Base-by-base conservation (phyloP, 805 yeast genomes). In the Sugiyamaella valdiviana region DNA sequence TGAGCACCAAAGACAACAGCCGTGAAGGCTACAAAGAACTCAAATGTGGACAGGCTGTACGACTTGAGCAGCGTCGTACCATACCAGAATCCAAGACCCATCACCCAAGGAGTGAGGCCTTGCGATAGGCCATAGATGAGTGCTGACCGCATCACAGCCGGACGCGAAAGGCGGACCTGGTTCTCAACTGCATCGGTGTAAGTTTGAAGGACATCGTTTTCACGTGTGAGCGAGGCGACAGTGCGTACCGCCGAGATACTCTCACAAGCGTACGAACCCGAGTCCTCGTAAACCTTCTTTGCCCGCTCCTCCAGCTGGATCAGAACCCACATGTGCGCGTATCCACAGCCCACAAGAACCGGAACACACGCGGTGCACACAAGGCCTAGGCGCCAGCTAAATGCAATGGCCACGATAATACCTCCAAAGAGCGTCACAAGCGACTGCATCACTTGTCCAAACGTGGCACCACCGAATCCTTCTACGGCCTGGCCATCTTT, bases 31-130 rank as follows among this genome's bases (percentile, higher is more conserved):
- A 68, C 69, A 46, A 61, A 71, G 57, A 68, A 71, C 41, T 63
- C 63, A 48, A 62, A 56, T 9, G 67, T 49, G 5, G 59, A 52
- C 22, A 62, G 61, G 39, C 58, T 60, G 17, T 56, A 57, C 36
- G 60, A 62, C 36, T 64, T 57, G 56, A 70, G 42, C 37, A 65
- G 57, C 3, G 66, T 64, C 7, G 71, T 55, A 3, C 75, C 74
- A 55, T 68, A 70, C 75, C 74, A 70, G 62, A 70, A 70, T 10
- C 67, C 67, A 4, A 70, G 60, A 2, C 69, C 74, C 50, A 66
- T 56, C 20, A 69, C 63, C 65, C 69, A 68, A 6, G 70, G 71
- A 3, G 68, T 58, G 23, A 65, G 50, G 6, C 72, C 72, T 52
- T 70, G 72, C 15, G 70, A 62, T 6, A 66, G 53, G 9, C 68